Percentiles rank a stretch among this genome's conserved stretches.
Evolutionary conservation across 495 filamentous ascomycete genomes (phyloP).

Genomic region (Talaromyces adpressus): DNA sequence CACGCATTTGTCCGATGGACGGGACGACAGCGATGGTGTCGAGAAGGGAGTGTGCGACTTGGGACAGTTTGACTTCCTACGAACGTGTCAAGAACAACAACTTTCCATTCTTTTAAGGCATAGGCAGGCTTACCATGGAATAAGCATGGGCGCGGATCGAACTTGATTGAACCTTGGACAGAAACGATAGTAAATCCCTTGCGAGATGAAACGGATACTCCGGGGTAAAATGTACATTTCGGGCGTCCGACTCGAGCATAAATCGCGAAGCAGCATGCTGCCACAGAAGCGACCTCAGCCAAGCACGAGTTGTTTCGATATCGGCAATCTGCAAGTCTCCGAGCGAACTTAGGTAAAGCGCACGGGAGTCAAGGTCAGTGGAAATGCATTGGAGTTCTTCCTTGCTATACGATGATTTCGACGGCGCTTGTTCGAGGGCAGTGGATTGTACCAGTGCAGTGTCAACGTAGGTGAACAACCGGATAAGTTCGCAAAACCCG

Average conservation of each 20-base stretch:
- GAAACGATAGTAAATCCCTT: constrained; percentile 11
- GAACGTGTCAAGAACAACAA: neutral
- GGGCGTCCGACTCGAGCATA: constrained; percentile 15
- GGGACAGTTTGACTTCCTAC: constrained; percentile 13
- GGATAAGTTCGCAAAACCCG: constrained; percentile 11
- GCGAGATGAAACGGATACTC: constrained; percentile 15
- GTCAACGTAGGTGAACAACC: constrained; percentile 10
- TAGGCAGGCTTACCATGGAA: constrained; percentile 11
- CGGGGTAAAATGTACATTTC: constrained; percentile 11
- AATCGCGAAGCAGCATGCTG: constrained; percentile 16
- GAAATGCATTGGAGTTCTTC: neutral
- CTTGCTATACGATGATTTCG: neutral
- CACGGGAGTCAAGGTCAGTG: neutral
- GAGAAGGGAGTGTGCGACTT: constrained; percentile 14
- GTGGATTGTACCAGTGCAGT: constrained; percentile 5
- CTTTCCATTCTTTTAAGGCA: neutral
- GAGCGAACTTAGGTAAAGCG: neutral
- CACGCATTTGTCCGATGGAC: constrained; percentile 6
- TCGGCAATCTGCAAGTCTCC: constrained; percentile 9
- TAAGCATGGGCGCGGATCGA: constrained; percentile 15
- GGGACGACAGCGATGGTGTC: constrained; percentile 13
- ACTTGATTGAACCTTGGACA: constrained; percentile 10
- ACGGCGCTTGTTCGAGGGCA: neutral
- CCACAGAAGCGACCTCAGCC: constrained; percentile 15
- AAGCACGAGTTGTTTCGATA: constrained; percentile 15